These are phyloP conservation scores for Termitomyces sp. DNA, from an alignment of 768 basidiomycete species.

Conservation along the genomic window DNA sequence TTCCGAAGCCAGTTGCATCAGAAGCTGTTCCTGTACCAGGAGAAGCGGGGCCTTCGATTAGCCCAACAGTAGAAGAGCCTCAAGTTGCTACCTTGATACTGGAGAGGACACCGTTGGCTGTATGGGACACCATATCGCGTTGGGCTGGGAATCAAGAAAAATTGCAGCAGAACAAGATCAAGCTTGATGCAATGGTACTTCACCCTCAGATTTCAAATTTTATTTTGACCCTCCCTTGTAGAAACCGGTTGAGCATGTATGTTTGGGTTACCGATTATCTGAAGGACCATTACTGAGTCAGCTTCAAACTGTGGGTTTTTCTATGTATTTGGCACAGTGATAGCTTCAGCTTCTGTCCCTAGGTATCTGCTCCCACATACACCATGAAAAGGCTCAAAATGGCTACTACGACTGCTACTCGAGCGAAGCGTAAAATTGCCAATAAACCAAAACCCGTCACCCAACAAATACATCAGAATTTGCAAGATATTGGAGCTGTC, in stretches of 20 bases:
- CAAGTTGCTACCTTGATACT: conserved; percentile 46
- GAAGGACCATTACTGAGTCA: conserved; percentile 54
- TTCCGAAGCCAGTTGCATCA: conserved; percentile 15
- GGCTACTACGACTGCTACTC: conserved; percentile 26
- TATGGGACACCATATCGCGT: conserved; percentile 56
- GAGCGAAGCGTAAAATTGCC: conserved; percentile 24
- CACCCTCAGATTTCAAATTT: too few relatives aligned
- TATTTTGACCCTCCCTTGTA: conserved; percentile 16
- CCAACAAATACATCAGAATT: conserved; percentile 3
- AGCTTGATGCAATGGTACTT: conserved; percentile 49
- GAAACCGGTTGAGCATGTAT: conserved; percentile 43
- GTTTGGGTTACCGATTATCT: conserved; percentile 53
- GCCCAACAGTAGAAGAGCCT: conserved; percentile 2
- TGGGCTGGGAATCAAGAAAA: conserved; percentile 61
- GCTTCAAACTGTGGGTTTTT: conserved; percentile 49
- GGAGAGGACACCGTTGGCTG: conserved; percentile 38
- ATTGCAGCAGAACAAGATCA: conserved; percentile 43
- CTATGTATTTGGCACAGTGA: not conserved
- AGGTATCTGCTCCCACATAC: conserved; percentile 46
- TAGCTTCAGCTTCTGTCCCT: not conserved
- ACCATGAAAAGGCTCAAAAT: conserved; percentile 59
- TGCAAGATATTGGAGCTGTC: conserved; percentile 9
- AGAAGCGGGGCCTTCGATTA: not conserved
- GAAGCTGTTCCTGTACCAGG: not conserved
- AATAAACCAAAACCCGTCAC: conserved; percentile 22